Conservation (phyloP, 305 asterid species). For the Caryopteris hybrid region DNA sequence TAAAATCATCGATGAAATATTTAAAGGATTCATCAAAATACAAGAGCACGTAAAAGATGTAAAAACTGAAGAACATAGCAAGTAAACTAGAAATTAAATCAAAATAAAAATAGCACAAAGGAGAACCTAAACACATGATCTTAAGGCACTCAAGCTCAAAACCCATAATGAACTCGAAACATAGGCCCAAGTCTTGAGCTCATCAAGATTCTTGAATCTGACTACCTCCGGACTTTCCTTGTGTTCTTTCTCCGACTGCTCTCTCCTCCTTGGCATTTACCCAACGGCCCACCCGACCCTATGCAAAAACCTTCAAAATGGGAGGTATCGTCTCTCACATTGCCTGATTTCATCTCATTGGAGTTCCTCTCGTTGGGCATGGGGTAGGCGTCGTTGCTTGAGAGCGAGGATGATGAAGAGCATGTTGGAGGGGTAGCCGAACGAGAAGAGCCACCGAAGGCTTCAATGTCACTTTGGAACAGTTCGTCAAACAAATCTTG, state of each 20-base stretch:
- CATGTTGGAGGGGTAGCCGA: conserved; percentile 29
- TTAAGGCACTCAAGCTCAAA: background rate
- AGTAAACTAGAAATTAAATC: background rate
- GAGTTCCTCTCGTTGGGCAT: conserved; percentile 40
- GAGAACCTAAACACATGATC: background rate
- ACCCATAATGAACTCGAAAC: background rate
- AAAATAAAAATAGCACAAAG: background rate
- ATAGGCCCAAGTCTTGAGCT: background rate
- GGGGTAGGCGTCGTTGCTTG: conserved; percentile 18
- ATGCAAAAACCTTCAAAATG: conserved; percentile 47
- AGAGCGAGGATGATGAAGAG: conserved; percentile 33
- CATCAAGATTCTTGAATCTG: background rate
- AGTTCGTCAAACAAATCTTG: conserved; percentile 64
- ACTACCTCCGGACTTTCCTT: conserved; percentile 31
- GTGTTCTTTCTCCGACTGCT: conserved; percentile 33
- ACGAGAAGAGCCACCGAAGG: conserved; percentile 33
- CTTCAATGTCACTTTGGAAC: conserved; percentile 50
- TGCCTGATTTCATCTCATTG: conserved; percentile 27
- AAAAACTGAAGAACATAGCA: background rate
- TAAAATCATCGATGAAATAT: too few relatives aligned
- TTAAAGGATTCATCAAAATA: too few relatives aligned
- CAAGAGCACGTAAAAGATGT: background rate
- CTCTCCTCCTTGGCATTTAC: conserved; percentile 25
- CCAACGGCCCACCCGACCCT: conserved; percentile 41
- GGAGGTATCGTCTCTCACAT: conserved; percentile 6